phyloP scores from a whole-genome alignment of 169 alveolate species.

The Toxoplasma gondii region DNA sequence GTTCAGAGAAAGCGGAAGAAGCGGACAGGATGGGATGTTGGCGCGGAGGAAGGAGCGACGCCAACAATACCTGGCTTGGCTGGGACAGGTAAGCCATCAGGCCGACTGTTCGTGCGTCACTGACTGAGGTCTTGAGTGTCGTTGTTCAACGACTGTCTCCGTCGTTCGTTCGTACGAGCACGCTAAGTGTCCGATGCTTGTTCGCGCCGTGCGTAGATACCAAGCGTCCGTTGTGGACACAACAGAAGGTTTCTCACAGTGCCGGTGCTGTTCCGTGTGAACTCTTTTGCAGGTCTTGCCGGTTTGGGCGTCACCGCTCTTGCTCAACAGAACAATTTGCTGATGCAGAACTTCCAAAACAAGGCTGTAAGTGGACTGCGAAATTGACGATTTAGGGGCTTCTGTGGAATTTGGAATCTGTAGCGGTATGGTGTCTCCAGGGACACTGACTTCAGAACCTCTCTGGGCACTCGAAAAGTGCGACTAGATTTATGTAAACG shows the following conservation, averaged over 20 bases:
- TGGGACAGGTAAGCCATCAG: neutral
- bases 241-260: neutral
- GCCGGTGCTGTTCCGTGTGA: too few relatives aligned
- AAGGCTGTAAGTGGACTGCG: neutral
- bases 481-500: too few relatives aligned
- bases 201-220: too few relatives aligned
- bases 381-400: too few relatives aligned
- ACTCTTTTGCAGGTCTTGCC: neutral
- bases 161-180: neutral
- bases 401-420: too few relatives aligned
- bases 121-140: neutral
- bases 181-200: neutral
- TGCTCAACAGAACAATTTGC: constrained; percentile 22
- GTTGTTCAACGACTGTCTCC: too few relatives aligned
- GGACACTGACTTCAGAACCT: too few relatives aligned
- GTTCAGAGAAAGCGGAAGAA: constrained; percentile 18
- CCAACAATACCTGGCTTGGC: neutral
- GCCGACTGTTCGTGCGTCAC: neutral
- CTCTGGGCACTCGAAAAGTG: too few relatives aligned
- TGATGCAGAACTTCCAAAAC: constrained; percentile 11
- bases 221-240: too few relatives aligned
- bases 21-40: constrained; percentile 51
- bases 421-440: too few relatives aligned
- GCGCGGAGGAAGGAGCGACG: constrained; percentile 37
- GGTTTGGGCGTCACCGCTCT: constrained; percentile 19